Evolutionary conservation across 176 grass and related monocot species (phyloP), one percentile per base, ranked within the genome.

Genomic region (Aegilops bicornis): DNA sequence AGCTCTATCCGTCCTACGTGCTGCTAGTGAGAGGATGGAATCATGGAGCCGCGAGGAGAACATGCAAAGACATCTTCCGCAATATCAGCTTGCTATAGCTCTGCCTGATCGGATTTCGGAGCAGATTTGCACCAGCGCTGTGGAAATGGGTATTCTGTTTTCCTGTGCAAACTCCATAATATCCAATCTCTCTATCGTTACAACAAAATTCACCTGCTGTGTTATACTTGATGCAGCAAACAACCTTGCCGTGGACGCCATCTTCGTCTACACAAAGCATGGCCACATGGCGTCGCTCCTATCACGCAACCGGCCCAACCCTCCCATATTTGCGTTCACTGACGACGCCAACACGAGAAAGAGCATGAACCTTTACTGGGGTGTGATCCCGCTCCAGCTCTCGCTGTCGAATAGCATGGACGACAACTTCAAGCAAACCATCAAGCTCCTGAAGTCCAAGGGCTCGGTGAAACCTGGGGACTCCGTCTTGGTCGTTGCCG

Each of bases 241-340:
- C 81, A 91, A 87, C 84, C 86, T 95, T 76, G 83, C 84, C 12
- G 93, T 93, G 81, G 89, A 93, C 84, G 88, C 86, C 43, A 89
- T 95, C 69, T 95, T 92, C 80, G 93, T 93, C 14, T 95, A 91
- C 89, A 95, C 93, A 68, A 91, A 95, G 71, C 79, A 88, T 15
- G 91, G 91, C n/a, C 87, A 91, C 39, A 92, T 93, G 91, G 86
- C 94, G 10, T 93, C 89, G 1, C 80, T 91, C 77, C 31, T 93
- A 5, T 92, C 90, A 0, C 83, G 88, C 24, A 90, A 92, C 27
- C 86, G 88, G 2, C 91, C 90, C 3, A 91, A 88, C 77, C 83
- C 88, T 85, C 93, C 90, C 16, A 92, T 95, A 48, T 92, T 95
- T 10, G 88, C 93, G 9, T 91, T 95, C 79, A 95, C 90, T 9